Evolutionary conservation across 2,329 filamentous ascomycete genomes (phyloP).

Genomic region (Cytospora leucostoma): DNA sequence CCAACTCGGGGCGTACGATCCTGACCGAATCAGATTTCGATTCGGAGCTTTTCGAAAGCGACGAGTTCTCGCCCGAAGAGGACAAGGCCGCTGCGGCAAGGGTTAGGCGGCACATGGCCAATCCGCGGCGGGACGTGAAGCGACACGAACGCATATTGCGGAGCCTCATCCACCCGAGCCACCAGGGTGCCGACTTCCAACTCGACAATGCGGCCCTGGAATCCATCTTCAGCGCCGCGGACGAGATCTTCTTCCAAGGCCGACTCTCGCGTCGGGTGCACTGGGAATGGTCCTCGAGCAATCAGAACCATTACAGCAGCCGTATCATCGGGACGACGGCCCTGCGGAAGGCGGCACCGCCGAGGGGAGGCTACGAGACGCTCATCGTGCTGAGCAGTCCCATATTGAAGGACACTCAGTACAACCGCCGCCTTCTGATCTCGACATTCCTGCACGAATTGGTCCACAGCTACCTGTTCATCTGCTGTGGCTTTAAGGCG

Average conservation of each 20-base stretch:
- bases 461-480: conserved; percentile 67
- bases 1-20: conserved; percentile 52
- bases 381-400: conserved; percentile 62
- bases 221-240: conserved; percentile 61
- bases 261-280: conserved; percentile 57
- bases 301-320: conserved; percentile 47
- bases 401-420: conserved; percentile 57
- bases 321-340: conserved; percentile 65
- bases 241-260: conserved; percentile 64
- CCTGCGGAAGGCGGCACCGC: conserved; percentile 47
- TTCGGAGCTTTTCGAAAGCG: conserved; percentile 28
- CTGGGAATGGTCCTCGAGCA: conserved; percentile 62
- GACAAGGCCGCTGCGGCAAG: conserved; percentile 51
- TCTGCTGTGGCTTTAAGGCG: conserved; percentile 61
- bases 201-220: conserved; percentile 60
- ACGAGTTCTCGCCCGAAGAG: conserved; percentile 42
- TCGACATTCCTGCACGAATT: conserved; percentile 68
- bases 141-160: conserved; percentile 57
- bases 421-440: conserved; percentile 62
- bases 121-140: conserved; percentile 50
- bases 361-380: conserved; percentile 58
- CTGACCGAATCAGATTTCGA: conserved; percentile 42
- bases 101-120: conserved; percentile 51
- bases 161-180: conserved; percentile 55
- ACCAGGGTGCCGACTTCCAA: conserved; percentile 45